These are phyloP conservation scores for Taphrina pruni DNA, from an alignment of 1,139 yeast genomes.

Conservation along the genomic window DNA sequence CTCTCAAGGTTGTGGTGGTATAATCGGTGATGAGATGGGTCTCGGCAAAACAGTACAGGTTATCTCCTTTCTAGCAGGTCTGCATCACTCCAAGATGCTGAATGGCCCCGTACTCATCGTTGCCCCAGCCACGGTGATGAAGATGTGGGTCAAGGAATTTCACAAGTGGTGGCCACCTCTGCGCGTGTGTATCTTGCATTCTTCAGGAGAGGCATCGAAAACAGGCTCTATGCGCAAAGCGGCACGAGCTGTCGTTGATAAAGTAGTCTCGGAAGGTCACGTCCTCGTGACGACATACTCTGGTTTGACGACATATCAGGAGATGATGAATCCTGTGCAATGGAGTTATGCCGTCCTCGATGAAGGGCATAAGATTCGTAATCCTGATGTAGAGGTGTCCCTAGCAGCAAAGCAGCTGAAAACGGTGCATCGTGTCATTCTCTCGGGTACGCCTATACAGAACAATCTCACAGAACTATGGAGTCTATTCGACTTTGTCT, in stretches of 20 bases:
- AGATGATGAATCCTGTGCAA: conserved; percentile 65
- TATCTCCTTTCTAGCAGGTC: conserved; percentile 85
- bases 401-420: conserved; percentile 80
- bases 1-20: conserved; percentile 88
- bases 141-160: conserved; percentile 94
- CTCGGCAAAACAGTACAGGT: conserved; percentile 93
- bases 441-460: conserved; percentile 96
- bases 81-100: conserved; percentile 78
- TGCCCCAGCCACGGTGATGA: conserved; percentile 95
- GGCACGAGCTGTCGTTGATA: conserved; percentile 54
- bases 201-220: conserved; percentile 88
- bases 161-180: conserved; percentile 99
- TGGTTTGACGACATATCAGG: conserved; percentile 80
- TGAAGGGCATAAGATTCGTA: conserved; percentile 95
- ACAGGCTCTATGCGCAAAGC: conserved; percentile 54
- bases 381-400: conserved; percentile 90
- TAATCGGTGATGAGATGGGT: conserved; percentile 98
- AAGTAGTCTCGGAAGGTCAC: conserved; percentile 69
- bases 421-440: conserved; percentile 79
- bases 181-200: conserved; percentile 81
- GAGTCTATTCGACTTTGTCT: conserved; percentile 93
- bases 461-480: conserved; percentile 88
- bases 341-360: conserved; percentile 95
- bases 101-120: conserved; percentile 82
- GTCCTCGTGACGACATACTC: conserved; percentile 90